Evolutionary conservation across 2,329 filamentous ascomycete genomes (phyloP), one percentile per base, ranked within the genome.

Genomic region (Aquanectria penicillioides): DNA sequence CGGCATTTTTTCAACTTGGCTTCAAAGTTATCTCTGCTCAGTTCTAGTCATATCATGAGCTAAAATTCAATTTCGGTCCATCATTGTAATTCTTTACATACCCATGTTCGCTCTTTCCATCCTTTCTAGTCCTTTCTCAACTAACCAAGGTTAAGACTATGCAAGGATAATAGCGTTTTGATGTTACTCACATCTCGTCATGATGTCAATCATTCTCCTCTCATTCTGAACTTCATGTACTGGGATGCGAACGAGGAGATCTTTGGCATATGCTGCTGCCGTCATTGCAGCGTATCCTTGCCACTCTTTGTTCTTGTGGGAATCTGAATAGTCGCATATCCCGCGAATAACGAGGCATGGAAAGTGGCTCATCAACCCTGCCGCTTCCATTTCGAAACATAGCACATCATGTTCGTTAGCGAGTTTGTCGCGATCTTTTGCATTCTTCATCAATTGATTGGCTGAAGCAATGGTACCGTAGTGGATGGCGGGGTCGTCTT

Each of bases 241-340:
- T 15, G 23, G 8, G 1, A 43, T 43, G 3, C 38, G 23, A 5
- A 10, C 1, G 3, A 63, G 37, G 1, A 61, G 22, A n/a, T 61
- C 53, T n/a, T 57, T 60, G 4, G 60, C 31, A 13, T 57, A 63
- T 13, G 41, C 74, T 0, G 74, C 74, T 0, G 76, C 75, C 0
- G 65, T 65, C 1, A 64, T 66, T 0, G 77, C 73, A 0, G 76
- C 76, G 48, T 75, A 77, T 0, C 26, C 18, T 20, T 77, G 72
- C 76, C 74, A 78, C 5, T 15, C n/a, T 0, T 64, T 18, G 9
- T 61, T 61, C 40, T 59, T 64, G 54, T 78, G 75, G 0, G 65
- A 68, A 46, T 80, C 77, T 2, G 74, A 64, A 47, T 78, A 79
- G 33, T 77, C 72, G 25, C 71, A 78, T 1, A 78, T 73, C 0